phyloP scores from a whole-genome alignment of 164 flowering plant genomes.

The Cinnamomum chago region DNA sequence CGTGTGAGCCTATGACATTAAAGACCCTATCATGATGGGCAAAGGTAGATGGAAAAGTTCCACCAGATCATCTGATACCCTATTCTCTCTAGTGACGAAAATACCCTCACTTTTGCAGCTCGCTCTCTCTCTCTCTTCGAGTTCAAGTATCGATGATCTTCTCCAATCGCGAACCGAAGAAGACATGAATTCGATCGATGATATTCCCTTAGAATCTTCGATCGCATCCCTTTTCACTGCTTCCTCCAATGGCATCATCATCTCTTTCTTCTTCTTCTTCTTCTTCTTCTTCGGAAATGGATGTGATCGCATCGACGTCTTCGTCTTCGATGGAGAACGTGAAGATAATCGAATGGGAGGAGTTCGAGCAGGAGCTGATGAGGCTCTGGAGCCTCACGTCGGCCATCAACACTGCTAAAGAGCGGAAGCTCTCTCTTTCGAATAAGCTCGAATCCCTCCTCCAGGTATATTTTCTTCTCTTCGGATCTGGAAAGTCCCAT shows the following conservation, averaged over 20 bases:
- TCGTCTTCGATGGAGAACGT: constrained; percentile 20
- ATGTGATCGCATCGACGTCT: not conserved
- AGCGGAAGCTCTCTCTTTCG: constrained; percentile 42
- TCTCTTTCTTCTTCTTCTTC: constrained; percentile 24
- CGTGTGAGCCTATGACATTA: no score
- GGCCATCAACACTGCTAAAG: constrained; percentile 54
- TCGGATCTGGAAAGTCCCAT: not conserved
- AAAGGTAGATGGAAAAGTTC: no score
- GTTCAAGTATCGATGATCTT: constrained; percentile 10
- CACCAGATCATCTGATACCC: no score
- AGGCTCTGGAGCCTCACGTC: constrained; percentile 78
- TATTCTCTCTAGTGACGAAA: no score
- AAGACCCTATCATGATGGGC: no score
- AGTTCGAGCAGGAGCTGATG: constrained; percentile 72
- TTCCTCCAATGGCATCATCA: not conserved
- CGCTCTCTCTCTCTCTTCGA: not conserved
- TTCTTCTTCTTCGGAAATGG: constrained; percentile 27
- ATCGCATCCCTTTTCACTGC: not conserved
- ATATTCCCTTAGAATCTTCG: constrained; percentile 12
- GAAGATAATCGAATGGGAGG: constrained; percentile 78
- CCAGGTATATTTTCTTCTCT: constrained; percentile 37
- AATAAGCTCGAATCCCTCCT: constrained; percentile 46
- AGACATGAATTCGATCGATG: constrained; percentile 28
- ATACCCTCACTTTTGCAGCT: not conserved
- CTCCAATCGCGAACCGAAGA: constrained; percentile 9